These are phyloP conservation scores for Exophiala lecanii-corni DNA, from an alignment of 2,329 filamentous ascomycete species.

Conservation along the genomic window DNA sequence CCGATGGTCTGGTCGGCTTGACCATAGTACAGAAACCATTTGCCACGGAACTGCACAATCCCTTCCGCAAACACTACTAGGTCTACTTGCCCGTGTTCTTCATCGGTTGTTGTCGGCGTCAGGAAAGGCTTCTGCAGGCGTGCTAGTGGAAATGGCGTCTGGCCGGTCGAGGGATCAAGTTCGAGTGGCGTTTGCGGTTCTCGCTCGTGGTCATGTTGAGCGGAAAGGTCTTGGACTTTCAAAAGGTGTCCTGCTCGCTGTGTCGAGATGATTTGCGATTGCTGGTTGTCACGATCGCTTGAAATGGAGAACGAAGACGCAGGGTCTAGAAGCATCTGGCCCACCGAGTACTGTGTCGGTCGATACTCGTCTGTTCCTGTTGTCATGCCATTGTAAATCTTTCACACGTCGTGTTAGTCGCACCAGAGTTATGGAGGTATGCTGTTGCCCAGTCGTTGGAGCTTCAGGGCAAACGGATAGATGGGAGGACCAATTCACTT, in stretches of 20 bases:
- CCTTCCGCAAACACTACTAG: constrained; percentile 33
- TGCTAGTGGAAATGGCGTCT: constrained; percentile 19
- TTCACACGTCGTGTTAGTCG: too few species aligned
- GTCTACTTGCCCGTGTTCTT: constrained; percentile 32
- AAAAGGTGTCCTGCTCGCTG: neutral
- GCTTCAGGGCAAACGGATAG: neutral
- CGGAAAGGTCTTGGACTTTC: neutral
- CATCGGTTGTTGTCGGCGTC: constrained; percentile 26
- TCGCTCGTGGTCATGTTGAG: neutral
- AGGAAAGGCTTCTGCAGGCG: constrained; percentile 31
- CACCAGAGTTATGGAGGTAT: neutral
- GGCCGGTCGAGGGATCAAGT: neutral
- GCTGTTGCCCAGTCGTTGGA: neutral
- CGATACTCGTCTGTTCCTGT: constrained; percentile 29
- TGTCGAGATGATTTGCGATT: constrained; percentile 19
- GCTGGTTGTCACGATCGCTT: neutral
- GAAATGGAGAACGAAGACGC: constrained; percentile 19
- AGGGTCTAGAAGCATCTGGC: constrained; percentile 34
- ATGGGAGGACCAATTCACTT: neutral
- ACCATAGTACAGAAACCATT: constrained; percentile 33
- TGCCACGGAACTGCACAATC: constrained; percentile 32
- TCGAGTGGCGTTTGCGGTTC: neutral
- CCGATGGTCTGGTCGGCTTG: constrained; percentile 24
- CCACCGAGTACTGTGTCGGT: constrained; percentile 30
- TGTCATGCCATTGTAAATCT: constrained; percentile 22